These are phyloP conservation scores for Mycena venus DNA, from an alignment of 768 basidiomycete genomes.

Conservation along the genomic window DNA sequence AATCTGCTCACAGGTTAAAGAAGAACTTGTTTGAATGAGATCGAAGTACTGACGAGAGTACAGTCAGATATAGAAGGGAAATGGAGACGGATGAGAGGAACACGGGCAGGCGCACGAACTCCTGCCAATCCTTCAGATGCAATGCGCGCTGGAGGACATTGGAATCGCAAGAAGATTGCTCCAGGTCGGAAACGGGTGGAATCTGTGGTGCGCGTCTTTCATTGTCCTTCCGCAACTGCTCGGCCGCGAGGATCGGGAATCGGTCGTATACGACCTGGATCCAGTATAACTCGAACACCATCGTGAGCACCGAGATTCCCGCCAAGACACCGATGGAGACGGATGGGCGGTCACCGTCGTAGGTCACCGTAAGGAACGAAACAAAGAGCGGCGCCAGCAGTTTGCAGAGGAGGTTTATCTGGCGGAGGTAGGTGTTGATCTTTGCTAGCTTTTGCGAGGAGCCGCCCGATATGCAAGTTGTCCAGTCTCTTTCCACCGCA, in stretches of 20 bases:
- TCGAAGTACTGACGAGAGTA: constrained; percentile 44
- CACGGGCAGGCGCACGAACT: constrained; percentile 53
- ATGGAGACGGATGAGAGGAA: constrained; percentile 58
- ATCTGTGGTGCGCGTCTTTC: constrained; percentile 5
- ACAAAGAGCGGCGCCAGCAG: constrained; percentile 66
- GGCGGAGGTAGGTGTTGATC: constrained; percentile 58
- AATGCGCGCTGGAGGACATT: neutral
- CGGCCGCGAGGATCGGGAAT: constrained; percentile 48
- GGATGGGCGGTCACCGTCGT: constrained; percentile 42
- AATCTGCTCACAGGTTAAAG: constrained; percentile 45
- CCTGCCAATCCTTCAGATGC: constrained; percentile 49
- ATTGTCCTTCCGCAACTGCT: constrained; percentile 38
- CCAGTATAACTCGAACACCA: constrained; percentile 60
- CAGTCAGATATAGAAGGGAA: constrained; percentile 59
- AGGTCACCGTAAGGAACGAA: constrained; percentile 55
- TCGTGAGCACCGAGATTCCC: constrained; percentile 48
- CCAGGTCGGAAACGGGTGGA: neutral
- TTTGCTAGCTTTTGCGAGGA: constrained; percentile 50
- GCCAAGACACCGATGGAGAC: constrained; percentile 50
- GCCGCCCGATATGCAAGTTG: constrained; percentile 53
- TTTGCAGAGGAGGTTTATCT: constrained; percentile 63
- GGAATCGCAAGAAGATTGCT: neutral
- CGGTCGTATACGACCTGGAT: constrained; percentile 53
- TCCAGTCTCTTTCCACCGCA: constrained; percentile 67
- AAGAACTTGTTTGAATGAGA: neutral